Percentiles rank a stretch among this genome's conserved stretches.
Conservation (phyloP, 1,284 basidiomycete species). For the Cutaneotrichosporon cyanovorans region DNA sequence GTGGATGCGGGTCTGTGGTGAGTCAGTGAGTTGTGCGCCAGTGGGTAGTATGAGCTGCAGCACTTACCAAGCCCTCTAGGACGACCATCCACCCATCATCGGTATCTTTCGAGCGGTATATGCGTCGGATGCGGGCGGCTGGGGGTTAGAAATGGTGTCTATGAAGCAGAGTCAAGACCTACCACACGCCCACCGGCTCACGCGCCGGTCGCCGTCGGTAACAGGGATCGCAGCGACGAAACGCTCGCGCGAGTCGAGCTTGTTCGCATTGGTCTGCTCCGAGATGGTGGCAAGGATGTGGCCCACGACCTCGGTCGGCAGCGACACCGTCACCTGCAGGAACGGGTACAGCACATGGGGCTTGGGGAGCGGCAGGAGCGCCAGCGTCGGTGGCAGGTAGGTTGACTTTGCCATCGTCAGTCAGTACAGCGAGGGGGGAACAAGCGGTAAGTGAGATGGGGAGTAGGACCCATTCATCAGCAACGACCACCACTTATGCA, state of each 20-base stretch:
- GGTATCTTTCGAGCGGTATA: slow-evolving; percentile 22
- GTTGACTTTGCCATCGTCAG: slow-evolving; percentile 13
- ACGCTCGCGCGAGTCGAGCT: slow-evolving; percentile 15
- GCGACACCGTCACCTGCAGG: slow-evolving; percentile 24
- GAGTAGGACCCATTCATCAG: too few relatives aligned
- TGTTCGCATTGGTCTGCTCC: slow-evolving; percentile 22
- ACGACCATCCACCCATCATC: slow-evolving; percentile 21
- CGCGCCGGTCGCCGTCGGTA: slow-evolving; percentile 33
- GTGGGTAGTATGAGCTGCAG: too few relatives aligned
- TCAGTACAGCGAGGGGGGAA: not conserved
- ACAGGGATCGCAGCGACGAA: slow-evolving; percentile 37
- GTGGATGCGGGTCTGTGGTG: slow-evolving; percentile 27
- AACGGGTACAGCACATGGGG: slow-evolving; percentile 37
- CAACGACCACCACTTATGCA: too few relatives aligned
- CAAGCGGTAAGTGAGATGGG: not conserved
- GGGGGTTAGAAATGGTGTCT: too few relatives aligned
- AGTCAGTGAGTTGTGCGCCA: not conserved
- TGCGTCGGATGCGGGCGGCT: slow-evolving; percentile 37
- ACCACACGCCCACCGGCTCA: slow-evolving; percentile 41
- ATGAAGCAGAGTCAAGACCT: slow-evolving; percentile 8
- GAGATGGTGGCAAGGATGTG: slow-evolving; percentile 29
- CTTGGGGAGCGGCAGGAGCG: slow-evolving; percentile 32
- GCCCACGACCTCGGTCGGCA: slow-evolving; percentile 26
- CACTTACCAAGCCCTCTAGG: slow-evolving; percentile 36
- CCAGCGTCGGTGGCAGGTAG: slow-evolving; percentile 35